phyloP scores from a whole-genome alignment of 306 rosid genomes.

The Ormosia emarginata region DNA sequence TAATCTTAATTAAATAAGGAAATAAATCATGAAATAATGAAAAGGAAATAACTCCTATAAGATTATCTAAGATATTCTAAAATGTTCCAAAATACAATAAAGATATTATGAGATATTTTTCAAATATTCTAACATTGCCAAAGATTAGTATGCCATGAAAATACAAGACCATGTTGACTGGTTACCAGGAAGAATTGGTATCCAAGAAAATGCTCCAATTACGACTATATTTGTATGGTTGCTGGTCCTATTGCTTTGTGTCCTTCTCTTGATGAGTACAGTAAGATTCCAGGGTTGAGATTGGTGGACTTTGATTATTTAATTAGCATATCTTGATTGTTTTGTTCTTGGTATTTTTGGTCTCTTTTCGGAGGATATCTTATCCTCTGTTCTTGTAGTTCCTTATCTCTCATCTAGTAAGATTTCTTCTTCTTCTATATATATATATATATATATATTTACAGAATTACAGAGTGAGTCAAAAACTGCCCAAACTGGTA shows the following conservation, averaged over 20 bases:
- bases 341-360: background rate
- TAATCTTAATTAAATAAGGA: too few species aligned
- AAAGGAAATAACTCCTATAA: too few species aligned
- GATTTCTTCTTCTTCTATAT: too few species aligned
- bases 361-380: background rate
- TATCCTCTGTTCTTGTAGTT: background rate
- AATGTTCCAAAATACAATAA: too few species aligned
- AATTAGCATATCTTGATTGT: background rate
- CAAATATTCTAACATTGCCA: background rate
- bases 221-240: background rate
- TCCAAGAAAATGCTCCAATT: background rate
- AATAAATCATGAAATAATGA: too few species aligned
- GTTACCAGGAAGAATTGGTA: background rate
- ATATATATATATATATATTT: too few species aligned
- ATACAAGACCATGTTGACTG: background rate
- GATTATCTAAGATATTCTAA: too few species aligned
- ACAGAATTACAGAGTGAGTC: too few species aligned
- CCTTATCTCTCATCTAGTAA: background rate
- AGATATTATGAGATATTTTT: too few species aligned
- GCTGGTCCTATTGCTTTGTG: background rate
- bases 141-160: background rate
- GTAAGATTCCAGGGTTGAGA: background rate
- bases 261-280: background rate
- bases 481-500: too few species aligned
- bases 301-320: background rate